Evolutionary conservation across 345 rosid genomes (phyloP).

Genomic region (Linum trigynum): DNA sequence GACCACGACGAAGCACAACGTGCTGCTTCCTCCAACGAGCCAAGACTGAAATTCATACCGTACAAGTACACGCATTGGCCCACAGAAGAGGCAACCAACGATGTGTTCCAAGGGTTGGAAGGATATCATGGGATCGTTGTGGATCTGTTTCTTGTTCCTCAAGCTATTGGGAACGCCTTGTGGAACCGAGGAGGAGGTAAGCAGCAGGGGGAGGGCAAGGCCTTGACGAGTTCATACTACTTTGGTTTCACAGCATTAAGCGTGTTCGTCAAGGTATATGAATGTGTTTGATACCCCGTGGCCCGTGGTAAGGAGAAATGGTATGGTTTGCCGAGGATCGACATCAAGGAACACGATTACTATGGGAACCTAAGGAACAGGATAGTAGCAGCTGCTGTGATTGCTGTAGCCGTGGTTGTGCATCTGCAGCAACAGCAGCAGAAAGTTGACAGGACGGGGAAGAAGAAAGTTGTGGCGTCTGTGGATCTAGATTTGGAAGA

Average conservation of each 20-base stretch:
- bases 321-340: too few relatives aligned
- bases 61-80: neutral
- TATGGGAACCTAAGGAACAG: too few relatives aligned
- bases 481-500: too few relatives aligned
- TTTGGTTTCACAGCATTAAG: slow-evolving; percentile 8
- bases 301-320: too few relatives aligned
- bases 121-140: neutral
- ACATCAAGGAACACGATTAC: too few relatives aligned
- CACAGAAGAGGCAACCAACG: too few relatives aligned
- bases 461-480: too few relatives aligned
- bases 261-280: slow-evolving; percentile 1
- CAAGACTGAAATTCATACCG: neutral
- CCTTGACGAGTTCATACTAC: slow-evolving; percentile 8
- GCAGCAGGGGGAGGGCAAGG: neutral
- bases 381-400: too few relatives aligned
- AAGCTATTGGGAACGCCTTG: slow-evolving; percentile 10
- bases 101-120: neutral
- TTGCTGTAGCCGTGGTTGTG: too few relatives aligned
- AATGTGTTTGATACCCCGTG: slow-evolving; percentile 6
- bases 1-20: neutral
- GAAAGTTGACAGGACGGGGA: too few relatives aligned
- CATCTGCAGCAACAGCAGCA: too few relatives aligned
- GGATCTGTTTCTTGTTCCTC: slow-evolving; percentile 18
- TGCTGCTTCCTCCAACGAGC: neutral
- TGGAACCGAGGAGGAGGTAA: neutral